Evolutionary conservation across 345 rosid species (phyloP), one percentile per base, ranked within the genome.

Genomic region (Populus ilicifolia): DNA sequence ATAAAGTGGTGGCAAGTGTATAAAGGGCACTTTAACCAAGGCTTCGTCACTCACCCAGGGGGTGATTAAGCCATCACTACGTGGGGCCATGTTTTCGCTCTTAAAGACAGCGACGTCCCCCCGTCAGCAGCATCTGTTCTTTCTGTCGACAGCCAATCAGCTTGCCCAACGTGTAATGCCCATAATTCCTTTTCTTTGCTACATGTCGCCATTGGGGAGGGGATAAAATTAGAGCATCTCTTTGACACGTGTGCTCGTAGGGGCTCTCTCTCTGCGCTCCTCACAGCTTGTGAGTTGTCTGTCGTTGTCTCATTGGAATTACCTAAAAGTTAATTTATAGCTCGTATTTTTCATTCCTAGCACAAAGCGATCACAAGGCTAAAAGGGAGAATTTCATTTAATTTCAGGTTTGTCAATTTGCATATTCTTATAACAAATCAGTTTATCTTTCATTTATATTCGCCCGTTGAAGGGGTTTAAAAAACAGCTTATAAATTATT

Each of bases 51-150:
- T 52, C 59, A 2, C n/a, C 59, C 1, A 39, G 23, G 46, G 27
- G 74, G 76, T 81, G 89, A 86, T 78, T 80, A 79, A 84, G 83
- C 90, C 85, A 86, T 84, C 84, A 84, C 84, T 62, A 78, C 83
- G 73, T 23, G 36, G 67, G 78, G 66, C 79, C 67, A 77, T 78
- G 78, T 33, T 39, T 65, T 54, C 67, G 81, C 77, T 68, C 73
- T 56, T 56, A 33, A 70, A 12, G 80, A 54, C 67, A 73, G 74
- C 83, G 82, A 88, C 82, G 69, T 70, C 36, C 54, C 70, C 84
- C 78, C 88, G 84, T 88, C 88, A 84, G 85, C 81, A 69, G 72
- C 81, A 83, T 81, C 81, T 68, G 67, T 78, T 72, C 84, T 21
- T 67, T 1, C 36, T 35, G 39, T 0, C 72, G 7, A 59, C 17